Conservation (phyloP, 73 alveolate species). For the Stentor roeselii region DNA sequence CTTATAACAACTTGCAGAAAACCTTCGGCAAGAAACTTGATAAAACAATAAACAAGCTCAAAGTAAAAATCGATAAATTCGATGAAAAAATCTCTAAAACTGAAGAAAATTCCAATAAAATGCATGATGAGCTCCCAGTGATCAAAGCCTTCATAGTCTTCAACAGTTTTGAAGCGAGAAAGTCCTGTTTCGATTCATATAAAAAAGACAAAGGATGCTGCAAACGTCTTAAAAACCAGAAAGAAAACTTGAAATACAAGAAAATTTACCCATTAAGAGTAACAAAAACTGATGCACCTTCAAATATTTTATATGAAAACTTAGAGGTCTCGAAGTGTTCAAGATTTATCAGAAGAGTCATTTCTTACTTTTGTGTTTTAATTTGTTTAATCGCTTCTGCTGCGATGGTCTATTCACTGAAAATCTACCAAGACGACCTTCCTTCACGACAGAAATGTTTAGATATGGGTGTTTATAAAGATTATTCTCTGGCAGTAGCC, state of each 20-base stretch:
- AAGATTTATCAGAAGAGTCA: conserved; percentile 6
- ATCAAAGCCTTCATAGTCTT: conserved; percentile 5
- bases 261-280: not conserved
- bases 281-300: not conserved
- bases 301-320: conserved; percentile 22
- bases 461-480: not conserved
- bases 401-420: not conserved
- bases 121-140: conserved; percentile 4
- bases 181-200: not conserved
- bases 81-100: not conserved
- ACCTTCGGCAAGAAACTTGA: not conserved
- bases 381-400: not conserved
- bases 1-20: not conserved
- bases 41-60: not conserved
- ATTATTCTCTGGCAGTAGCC: not conserved
- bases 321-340: not conserved
- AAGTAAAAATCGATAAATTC: conserved; percentile 2
- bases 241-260: not conserved
- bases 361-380: not conserved
- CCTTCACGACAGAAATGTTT: not conserved
- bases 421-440: not conserved
- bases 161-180: not conserved
- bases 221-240: not conserved
- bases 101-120: not conserved
- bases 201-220: not conserved